Base-by-base conservation (phyloP, 2,329 filamentous ascomycete genomes). In the Colletotrichum sojae region DNA sequence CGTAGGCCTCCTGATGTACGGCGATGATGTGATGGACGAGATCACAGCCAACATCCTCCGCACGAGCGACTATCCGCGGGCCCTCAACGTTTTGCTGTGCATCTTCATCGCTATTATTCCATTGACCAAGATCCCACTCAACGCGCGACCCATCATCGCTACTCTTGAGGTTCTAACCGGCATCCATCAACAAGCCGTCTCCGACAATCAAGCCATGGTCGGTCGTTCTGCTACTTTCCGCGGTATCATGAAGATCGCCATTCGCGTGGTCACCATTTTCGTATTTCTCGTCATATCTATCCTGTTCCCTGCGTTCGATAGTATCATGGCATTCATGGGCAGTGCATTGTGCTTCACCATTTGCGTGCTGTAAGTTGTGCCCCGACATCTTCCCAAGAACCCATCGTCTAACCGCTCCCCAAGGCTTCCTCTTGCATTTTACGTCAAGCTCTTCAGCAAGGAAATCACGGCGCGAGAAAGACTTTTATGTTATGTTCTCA, bases 1-100 rank as follows among this genome's bases (percentile, higher is more conserved):
- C 52, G 89, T 93, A 12, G 95, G 96, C 46, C 88, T 96, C 67
- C 86, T 98, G 72, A 98, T 99, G 95, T 99, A 98, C 79, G 95
- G 95, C 70, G 93, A 97, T 73, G 87, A 84, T n/a, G 93, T 97
- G 62, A 88, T 87, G 65, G 95, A 97, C 72, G 94, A 97, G 79
- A 91, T 98, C 77, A 98, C 96, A 0, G 92, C 92, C 75, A 98
- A 97, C 81, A 91, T 99, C 69, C 88, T 98, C 72, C 84, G 87
- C 60, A 92, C 90, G 1, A 80, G 86, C 6, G 91, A 91, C 62
- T 98, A 97, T 77, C 94, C 95, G 1, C 83, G 88, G 13, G 86
- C 84, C 1, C 80, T 97, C 48, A 94, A 90, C n/a, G 82, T 95
- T 54, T 84, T 95, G 73, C 92, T 98, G 79, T 94, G 94, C 72